These are phyloP conservation scores for Simplicillium sp. DNA, from an alignment of 2,329 filamentous ascomycete species.

Conservation along the genomic window DNA sequence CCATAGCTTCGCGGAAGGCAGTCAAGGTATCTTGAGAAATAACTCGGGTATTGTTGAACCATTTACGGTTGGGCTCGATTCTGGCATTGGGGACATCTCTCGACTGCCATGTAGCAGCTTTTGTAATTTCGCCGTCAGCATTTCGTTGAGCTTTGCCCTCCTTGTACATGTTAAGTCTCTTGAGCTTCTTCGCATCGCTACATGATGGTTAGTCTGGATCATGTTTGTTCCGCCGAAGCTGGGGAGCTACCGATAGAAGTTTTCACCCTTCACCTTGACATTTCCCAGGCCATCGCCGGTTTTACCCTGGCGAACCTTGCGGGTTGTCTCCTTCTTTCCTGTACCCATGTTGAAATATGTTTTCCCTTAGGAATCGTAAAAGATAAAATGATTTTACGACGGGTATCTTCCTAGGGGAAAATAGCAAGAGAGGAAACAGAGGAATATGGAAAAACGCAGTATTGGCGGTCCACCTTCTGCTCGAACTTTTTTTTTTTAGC, in stretches of 20 bases:
- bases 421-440: not conserved
- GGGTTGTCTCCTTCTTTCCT: conserved; percentile 81
- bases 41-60: conserved; percentile 89
- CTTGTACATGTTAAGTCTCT: conserved; percentile 82
- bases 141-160: conserved; percentile 78
- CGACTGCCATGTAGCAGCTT: conserved; percentile 77
- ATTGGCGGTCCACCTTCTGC: not conserved
- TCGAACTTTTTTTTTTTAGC: not conserved
- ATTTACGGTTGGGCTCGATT: conserved; percentile 93
- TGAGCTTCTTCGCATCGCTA: conserved; percentile 73
- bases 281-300: conserved; percentile 80
- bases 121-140: conserved; percentile 71
- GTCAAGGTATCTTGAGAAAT: conserved; percentile 84
- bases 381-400: not conserved
- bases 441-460: not conserved
- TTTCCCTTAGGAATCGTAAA: not conserved
- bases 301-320: conserved; percentile 79
- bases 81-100: conserved; percentile 72
- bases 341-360: conserved; percentile 59
- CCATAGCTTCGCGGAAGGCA: conserved; percentile 85
- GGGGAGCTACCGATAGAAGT: conserved; percentile 73
- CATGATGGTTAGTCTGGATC: conserved; percentile 8
- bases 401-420: not conserved
- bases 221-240: not conserved
- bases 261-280: conserved; percentile 91